Percentiles rank a stretch among this genome's conserved stretches.
phyloP scores from a whole-genome alignment of 2,329 filamentous ascomycete genomes.

The Nigrospora sphaerica region DNA sequence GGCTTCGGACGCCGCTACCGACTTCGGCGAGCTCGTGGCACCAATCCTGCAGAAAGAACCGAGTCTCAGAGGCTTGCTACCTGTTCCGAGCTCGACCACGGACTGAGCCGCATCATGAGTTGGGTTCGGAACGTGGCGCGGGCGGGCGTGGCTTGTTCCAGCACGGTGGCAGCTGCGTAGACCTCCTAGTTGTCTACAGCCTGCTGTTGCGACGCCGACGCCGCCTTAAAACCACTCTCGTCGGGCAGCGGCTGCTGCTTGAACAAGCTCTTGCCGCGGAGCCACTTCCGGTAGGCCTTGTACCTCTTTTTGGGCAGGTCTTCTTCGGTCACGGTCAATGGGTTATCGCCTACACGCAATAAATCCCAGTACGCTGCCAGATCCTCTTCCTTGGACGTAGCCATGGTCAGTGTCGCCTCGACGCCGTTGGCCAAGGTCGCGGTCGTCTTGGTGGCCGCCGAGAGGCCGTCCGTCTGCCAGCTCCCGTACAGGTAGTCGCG shows the following conservation, averaged over 20 bases:
- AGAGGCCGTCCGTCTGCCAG: constrained; percentile 51
- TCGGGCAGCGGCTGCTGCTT: constrained; percentile 63
- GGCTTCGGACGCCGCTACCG: background rate
- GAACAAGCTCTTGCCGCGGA: constrained; percentile 90
- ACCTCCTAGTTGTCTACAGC: background rate
- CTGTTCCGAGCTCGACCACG: background rate
- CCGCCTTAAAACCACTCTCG: background rate
- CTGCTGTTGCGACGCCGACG: background rate
- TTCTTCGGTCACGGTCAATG: constrained; percentile 79
- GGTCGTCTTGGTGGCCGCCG: constrained; percentile 30
- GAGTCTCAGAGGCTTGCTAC: constrained; percentile 24
- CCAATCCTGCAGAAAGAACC: constrained; percentile 30
- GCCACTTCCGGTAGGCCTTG: constrained; percentile 93
- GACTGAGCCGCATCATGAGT: background rate
- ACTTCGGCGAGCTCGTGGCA: constrained; percentile 20
- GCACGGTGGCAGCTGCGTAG: constrained; percentile 1
- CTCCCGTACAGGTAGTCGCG: constrained; percentile 71
- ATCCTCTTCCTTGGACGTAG: background rate
- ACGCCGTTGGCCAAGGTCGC: constrained; percentile 2
- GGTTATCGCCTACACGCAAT: constrained; percentile 70
- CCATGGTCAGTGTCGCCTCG: background rate
- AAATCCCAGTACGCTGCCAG: constrained; percentile 58
- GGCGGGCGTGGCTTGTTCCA: too few relatives aligned
- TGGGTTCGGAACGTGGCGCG: constrained; percentile 36
- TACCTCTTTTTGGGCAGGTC: constrained; percentile 90